These are phyloP conservation scores for Rossbeevera mucosa DNA, from an alignment of 768 basidiomycete species.

Conservation along the genomic window DNA sequence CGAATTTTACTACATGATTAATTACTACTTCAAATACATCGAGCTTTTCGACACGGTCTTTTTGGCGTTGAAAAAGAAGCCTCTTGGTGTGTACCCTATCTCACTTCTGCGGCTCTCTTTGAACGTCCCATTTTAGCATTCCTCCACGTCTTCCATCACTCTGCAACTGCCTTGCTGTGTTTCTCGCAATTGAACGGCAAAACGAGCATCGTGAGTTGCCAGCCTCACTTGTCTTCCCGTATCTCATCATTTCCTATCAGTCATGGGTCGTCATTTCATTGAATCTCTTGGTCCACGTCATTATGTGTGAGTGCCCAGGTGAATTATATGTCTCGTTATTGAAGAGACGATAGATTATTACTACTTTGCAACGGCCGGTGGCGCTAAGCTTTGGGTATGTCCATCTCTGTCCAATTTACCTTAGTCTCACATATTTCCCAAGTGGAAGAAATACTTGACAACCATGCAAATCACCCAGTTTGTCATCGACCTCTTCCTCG, in stretches of 20 bases:
- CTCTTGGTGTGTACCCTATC: conserved; percentile 60
- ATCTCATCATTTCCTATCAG: conserved; percentile 36
- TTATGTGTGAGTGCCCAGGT: conserved; percentile 79
- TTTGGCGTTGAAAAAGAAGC: conserved; percentile 97
- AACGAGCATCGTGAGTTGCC: conserved; percentile 81
- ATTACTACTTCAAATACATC: conserved; percentile 98
- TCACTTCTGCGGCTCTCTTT: neutral
- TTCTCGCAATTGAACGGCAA: conserved; percentile 91
- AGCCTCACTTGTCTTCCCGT: neutral
- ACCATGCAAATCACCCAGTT: conserved; percentile 97
- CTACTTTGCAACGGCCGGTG: conserved; percentile 97
- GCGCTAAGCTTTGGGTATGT: conserved; percentile 91
- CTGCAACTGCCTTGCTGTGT: conserved; percentile 93
- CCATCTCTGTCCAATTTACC: neutral
- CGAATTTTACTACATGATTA: conserved; percentile 97
- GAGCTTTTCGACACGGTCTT: conserved; percentile 97
- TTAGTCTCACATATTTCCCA: conserved; percentile 4
- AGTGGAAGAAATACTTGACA: conserved; percentile 99
- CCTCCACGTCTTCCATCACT: conserved; percentile 98
- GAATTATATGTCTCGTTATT: neutral
- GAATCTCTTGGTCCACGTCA: conserved; percentile 90
- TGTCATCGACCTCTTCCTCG: conserved; percentile 81
- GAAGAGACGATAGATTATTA: conserved; percentile 73
- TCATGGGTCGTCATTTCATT: conserved; percentile 95
- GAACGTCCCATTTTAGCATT: conserved; percentile 55